A percentile compares a stretch with the other conserved stretches of the same genome.
Conservation (phyloP, 2,329 filamentous ascomycete genomes). For the Venturia nashicola region DNA sequence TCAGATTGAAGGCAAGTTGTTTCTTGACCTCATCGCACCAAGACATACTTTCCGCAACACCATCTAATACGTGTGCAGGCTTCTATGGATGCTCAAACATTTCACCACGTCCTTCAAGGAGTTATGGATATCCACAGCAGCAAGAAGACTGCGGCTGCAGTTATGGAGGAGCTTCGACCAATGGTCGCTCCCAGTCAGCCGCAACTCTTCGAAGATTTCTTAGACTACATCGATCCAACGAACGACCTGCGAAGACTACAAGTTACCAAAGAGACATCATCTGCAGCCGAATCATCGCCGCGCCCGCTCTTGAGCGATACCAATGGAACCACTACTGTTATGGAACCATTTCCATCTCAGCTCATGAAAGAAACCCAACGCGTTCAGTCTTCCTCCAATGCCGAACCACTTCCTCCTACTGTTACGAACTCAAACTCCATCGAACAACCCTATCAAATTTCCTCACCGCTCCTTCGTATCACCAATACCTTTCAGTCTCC, state of each 20-base stretch:
- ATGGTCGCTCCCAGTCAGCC: background rate
- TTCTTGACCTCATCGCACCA: background rate
- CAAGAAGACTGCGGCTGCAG: background rate
- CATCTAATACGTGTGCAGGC: background rate
- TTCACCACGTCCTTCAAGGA: background rate
- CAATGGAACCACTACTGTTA: background rate
- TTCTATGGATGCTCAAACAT: slow-evolving; percentile 1
- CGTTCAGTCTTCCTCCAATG: background rate
- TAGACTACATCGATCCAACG: background rate
- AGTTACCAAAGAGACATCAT: background rate
- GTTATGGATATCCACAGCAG: background rate
- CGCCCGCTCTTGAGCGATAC: background rate
- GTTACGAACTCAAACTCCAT: background rate
- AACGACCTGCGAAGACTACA: background rate
- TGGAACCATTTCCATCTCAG: background rate
- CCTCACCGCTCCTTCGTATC: background rate
- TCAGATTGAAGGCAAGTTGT: background rate
- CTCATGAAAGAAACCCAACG: background rate
- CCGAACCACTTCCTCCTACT: background rate
- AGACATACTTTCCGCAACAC: background rate
- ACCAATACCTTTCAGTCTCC: background rate
- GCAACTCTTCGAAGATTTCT: background rate
- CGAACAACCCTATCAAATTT: background rate
- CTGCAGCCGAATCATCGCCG: background rate
- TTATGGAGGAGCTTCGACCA: background rate